Evolutionary conservation across 805 yeast species (phyloP).

Genomic region (Candida orba): DNA sequence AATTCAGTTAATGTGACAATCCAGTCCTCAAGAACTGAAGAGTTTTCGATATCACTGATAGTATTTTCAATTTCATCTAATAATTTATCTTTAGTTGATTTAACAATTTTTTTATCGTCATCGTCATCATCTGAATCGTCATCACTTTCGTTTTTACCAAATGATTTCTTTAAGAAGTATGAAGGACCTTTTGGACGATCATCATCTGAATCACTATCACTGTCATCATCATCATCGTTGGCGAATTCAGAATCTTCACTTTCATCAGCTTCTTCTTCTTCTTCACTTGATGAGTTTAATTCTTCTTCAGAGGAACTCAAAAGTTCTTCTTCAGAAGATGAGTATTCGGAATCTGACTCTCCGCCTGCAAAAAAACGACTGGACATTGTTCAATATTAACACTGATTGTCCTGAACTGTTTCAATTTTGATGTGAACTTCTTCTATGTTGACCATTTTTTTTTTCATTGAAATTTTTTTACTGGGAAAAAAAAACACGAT

Average conservation of each 20-base stretch:
- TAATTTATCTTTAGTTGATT: conserved; percentile 88
- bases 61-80: conserved; percentile 74
- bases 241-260: conserved; percentile 31
- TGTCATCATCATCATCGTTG: conserved; percentile 24
- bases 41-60: conserved; percentile 60
- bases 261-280: conserved; percentile 23
- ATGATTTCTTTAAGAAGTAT: conserved; percentile 35
- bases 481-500: no score
- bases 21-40: conserved; percentile 74
- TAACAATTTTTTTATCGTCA: conserved; percentile 79
- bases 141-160: conserved; percentile 31
- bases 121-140: conserved; percentile 53
- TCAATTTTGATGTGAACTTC: no score
- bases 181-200: conserved; percentile 38
- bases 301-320: conserved; percentile 35
- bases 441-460: conserved; percentile 14
- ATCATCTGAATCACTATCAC: conserved; percentile 36
- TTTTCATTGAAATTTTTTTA: conserved; percentile 1
- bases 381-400: conserved; percentile 46
- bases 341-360: conserved; percentile 36
- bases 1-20: conserved; percentile 64
- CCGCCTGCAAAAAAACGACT: conserved; percentile 70
- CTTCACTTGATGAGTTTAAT: conserved; percentile 24
- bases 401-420: no score
- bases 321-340: conserved; percentile 38